Base-by-base conservation (phyloP, 108 stramenopile genomes). In the Asterionellopsis glacialis region DNA sequence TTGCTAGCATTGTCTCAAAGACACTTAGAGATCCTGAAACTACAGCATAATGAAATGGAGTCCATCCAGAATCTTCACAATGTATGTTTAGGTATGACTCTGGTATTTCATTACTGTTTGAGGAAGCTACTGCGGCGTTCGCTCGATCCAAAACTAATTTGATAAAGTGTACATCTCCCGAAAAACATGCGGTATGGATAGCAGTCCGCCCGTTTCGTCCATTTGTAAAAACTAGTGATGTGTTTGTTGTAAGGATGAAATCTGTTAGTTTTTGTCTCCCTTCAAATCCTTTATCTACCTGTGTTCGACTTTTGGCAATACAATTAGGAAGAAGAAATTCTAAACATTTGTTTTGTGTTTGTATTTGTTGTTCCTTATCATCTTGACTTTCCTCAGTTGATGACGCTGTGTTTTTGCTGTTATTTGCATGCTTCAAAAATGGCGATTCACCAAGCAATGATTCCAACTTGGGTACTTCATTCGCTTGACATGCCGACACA, bases 1-100 rank as follows among this genome's bases (percentile, higher is more conserved):
- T 33, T 33, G 33, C 33, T 58, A 92, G 51, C 55, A 92, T 54
- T n/a, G 74, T 19, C 65, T 92, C 87, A 54, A 92, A 33, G 19
- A 75, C 66, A 23, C 68, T 68, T 38, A 51, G 54, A n/a, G 81
- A 80, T 33, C 87, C 87, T 0, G 79, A 76, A 18, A 80, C 68
- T 12, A 66, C 69, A 9, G 91, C 87, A 66, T 92, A 92, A 72
- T 88, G 85, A 28, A 88, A 55, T n/a, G 85, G 76, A 25, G 81
- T 69, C 81, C 80, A 92, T 13, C 91, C 91, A 24, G 79, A 87
- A 47, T 91, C 90, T n/a, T 64, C 27, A 57, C 90, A 91, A 5
- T 68, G 62, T 22, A 43, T 39, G 63, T 86, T 73, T 45, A 86
- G 41, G 48, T 61, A 71, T 11, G 45, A 50, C 0, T 57, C 9